A percentile compares a stretch with the other conserved stretches of the same genome.
phyloP scores from a whole-genome alignment of 2,329 filamentous ascomycete genomes.

The Corynespora cassiicola region DNA sequence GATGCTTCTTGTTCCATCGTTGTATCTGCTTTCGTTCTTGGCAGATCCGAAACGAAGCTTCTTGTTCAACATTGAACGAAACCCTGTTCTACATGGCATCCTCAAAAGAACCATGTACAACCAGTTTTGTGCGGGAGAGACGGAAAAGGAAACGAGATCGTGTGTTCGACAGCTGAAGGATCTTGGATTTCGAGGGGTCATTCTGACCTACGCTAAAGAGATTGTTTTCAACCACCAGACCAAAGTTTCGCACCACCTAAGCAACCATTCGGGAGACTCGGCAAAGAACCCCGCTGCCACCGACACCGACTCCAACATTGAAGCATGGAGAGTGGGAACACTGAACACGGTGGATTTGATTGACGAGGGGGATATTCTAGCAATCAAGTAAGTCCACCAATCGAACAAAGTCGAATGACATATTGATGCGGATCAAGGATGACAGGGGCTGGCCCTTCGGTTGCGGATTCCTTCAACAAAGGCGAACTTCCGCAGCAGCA shows the following conservation, averaged over 20 bases:
- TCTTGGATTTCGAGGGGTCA: conserved; percentile 79
- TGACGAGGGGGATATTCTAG: conserved; percentile 36
- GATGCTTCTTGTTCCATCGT: conserved; percentile 46
- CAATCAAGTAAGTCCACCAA: conserved; percentile 30
- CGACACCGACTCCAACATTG: conserved; percentile 40
- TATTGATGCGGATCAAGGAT: conserved; percentile 43
- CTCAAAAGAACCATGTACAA: conserved; percentile 85
- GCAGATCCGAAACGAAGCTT: conserved; percentile 43
- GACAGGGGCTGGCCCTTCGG: conserved; percentile 52
- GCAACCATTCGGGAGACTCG: conserved; percentile 17
- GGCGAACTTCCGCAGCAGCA: conserved; percentile 47
- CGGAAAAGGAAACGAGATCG: conserved; percentile 67
- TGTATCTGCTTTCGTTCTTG: conserved; percentile 49
- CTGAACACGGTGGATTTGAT: conserved; percentile 37
- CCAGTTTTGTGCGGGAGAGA: conserved; percentile 89
- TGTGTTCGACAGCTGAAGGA: conserved; percentile 71
- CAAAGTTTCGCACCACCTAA: conserved; percentile 19
- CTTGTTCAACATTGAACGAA: conserved; percentile 70
- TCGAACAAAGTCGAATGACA: not conserved
- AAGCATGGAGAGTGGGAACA: conserved; percentile 37
- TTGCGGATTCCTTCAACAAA: conserved; percentile 47
- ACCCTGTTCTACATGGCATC: conserved; percentile 72
- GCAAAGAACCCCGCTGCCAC: conserved; percentile 4
- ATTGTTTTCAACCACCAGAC: conserved; percentile 50
- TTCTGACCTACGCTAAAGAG: conserved; percentile 84